Conservation (phyloP, 306 rosid species). For the Lathyrus tuberosus region DNA sequence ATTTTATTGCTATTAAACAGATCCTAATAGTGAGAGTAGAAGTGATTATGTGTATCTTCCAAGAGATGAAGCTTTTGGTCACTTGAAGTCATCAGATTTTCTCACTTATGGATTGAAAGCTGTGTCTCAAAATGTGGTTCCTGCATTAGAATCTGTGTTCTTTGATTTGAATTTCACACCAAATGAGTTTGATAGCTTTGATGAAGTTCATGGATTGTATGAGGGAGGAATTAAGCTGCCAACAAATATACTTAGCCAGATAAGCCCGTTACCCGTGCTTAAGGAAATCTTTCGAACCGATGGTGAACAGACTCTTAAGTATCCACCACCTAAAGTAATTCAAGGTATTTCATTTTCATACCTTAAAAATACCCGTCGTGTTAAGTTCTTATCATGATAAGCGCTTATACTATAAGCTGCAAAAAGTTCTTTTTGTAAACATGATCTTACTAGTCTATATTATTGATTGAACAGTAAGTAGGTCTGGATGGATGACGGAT, state of each 20-base stretch:
- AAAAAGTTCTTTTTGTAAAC: too few species aligned
- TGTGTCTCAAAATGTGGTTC: constrained; percentile 53
- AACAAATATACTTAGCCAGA: constrained; percentile 38
- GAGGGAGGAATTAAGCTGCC: constrained; percentile 67
- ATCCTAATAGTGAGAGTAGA: constrained; percentile 55
- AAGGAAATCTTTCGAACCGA: constrained; percentile 68
- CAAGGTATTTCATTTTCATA: constrained; percentile 47
- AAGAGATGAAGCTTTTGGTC: constrained; percentile 73
- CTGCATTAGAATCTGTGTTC: constrained; percentile 45
- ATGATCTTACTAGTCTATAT: not conserved
- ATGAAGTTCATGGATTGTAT: constrained; percentile 59
- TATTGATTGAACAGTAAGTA: constrained; percentile 45
- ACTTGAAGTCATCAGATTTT: constrained; percentile 70
- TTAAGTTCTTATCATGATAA: too few species aligned
- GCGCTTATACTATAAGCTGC: too few species aligned
- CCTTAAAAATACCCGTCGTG: too few species aligned
- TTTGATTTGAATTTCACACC: constrained; percentile 44
- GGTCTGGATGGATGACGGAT: constrained; percentile 67
- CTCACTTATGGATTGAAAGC: constrained; percentile 63
- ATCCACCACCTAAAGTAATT: constrained; percentile 66
- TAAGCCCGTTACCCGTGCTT: constrained; percentile 60
- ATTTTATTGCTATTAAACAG: constrained; percentile 35
- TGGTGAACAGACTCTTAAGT: constrained; percentile 62
- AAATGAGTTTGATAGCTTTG: constrained; percentile 58
- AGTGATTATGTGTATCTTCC: constrained; percentile 57